Base-by-base conservation (phyloP, 2,329 filamentous ascomycete genomes). In the Dactylella cylindrospora region DNA sequence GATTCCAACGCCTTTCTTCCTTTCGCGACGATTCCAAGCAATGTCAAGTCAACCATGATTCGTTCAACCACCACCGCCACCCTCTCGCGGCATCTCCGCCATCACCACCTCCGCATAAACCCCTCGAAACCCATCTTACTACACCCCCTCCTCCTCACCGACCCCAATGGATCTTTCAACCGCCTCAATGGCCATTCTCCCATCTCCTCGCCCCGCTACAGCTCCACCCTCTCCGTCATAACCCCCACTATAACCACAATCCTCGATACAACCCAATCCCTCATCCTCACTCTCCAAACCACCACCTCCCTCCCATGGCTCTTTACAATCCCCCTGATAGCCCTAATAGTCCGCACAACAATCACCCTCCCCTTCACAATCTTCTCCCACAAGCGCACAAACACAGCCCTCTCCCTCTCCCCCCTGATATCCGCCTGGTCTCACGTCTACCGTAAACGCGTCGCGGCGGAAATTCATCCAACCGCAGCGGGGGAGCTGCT, bases 291-390 rank as follows among this genome's bases (percentile, higher is more conserved):
- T 28, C 61, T 68, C 5, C 67, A 69, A 47, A 44, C 57, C 7
- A 54, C 57, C 26, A 69, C 65, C 20, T 20, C 32, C 19, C 66
- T 69, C 47, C 47, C 67, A 23, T 69, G 67, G 67, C 25, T 49
- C 40, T 15, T 64, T 13, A 45, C 67, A n/a, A 67, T 69, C 46
- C 67, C 67, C 1, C 35, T 67, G 10, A 38, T 64, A 3, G 67
- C 67, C n/a, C 8, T 69, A 5, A 39, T 65, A 26, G 47, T 67
- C 31, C 67, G 67, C 25, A 59, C 65, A 13, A 25, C 41, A 29
- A 57, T 68, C 26, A 68, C 67, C 15, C 49, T 66, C 3, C 67
- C 67, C 3, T 50, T 68, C 25, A 66, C 66, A 5, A 8, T 69
- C 12, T 69, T 66, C 54, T 61, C 67, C 13, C 65, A 67, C 32